A percentile compares a stretch with the other conserved stretches of the same genome.
Conservation (phyloP, 345 rosid genomes). For the Hibiscus mutabilis region DNA sequence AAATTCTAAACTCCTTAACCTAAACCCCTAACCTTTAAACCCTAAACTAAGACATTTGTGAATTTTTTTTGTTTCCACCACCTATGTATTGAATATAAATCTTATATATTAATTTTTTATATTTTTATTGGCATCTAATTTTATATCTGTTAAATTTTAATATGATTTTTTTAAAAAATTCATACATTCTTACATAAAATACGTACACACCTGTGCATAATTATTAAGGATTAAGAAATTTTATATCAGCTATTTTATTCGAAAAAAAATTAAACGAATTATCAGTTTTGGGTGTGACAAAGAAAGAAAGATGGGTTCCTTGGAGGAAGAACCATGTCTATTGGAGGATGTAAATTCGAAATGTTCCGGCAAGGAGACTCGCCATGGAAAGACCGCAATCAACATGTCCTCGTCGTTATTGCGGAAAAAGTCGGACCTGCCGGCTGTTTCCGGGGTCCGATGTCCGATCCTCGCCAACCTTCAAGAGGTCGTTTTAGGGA, state of each 20-base stretch:
- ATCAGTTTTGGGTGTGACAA: neutral
- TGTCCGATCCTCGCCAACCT: slow-evolving; percentile 58
- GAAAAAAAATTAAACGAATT: neutral
- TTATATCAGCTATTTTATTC: neutral
- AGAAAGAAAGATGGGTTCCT: slow-evolving; percentile 23
- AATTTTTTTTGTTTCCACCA: too few species aligned
- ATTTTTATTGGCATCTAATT: too few species aligned
- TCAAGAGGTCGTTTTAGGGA: slow-evolving; percentile 81
- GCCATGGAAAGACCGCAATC: slow-evolving; percentile 71
- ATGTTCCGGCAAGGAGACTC: slow-evolving; percentile 45
- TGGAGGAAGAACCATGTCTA: slow-evolving; percentile 41
- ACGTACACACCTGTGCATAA: too few species aligned
- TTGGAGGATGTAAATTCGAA: slow-evolving; percentile 54
- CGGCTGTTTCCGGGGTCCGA: slow-evolving; percentile 48
- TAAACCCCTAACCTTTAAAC: too few species aligned
- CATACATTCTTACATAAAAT: too few species aligned
- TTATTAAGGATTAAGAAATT: neutral
- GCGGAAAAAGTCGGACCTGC: slow-evolving; percentile 69
- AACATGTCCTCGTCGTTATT: slow-evolving; percentile 81
- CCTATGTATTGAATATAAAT: too few species aligned
- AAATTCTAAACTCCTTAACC: too few species aligned
- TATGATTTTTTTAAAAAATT: too few species aligned
- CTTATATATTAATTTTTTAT: too few species aligned
- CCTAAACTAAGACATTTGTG: too few species aligned
- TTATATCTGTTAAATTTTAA: too few species aligned